phyloP scores from a whole-genome alignment of 1,139 yeast species.

The Blastobotrys niveus region DNA sequence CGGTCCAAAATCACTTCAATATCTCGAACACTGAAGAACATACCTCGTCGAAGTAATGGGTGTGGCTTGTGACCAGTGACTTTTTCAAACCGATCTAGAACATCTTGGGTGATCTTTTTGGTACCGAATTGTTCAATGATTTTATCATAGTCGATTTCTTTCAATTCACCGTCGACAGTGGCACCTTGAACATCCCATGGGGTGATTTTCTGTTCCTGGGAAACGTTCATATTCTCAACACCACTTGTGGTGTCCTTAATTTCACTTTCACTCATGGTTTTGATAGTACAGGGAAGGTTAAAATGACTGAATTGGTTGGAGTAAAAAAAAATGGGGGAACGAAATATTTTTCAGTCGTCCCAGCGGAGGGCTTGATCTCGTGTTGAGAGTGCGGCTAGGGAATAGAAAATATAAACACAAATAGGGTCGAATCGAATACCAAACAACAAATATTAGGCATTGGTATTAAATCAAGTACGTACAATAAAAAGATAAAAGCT shows the following conservation, averaged over 20 bases:
- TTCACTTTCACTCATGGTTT: not conserved
- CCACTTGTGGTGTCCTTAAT: slow-evolving; percentile 16
- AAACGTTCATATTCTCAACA: slow-evolving; percentile 10
- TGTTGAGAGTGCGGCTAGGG: too few species aligned
- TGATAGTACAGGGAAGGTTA: not conserved
- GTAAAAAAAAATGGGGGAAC: not conserved
- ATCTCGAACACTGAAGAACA: slow-evolving; percentile 91
- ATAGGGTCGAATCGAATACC: too few species aligned
- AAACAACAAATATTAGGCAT: too few species aligned
- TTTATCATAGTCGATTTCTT: slow-evolving; percentile 86
- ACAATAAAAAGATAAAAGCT: too few species aligned
- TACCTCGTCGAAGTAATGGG: slow-evolving; percentile 82
- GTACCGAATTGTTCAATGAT: slow-evolving; percentile 87
- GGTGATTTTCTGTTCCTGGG: slow-evolving; percentile 55
- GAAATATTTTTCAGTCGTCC: not conserved
- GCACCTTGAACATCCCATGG: slow-evolving; percentile 99
- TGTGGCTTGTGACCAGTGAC: slow-evolving; percentile 95
- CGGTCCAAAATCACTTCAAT: slow-evolving; percentile 71
- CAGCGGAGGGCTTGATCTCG: too few species aligned
- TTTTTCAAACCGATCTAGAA: slow-evolving; percentile 64
- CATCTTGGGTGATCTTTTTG: slow-evolving; percentile 59
- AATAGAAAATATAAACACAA: too few species aligned
- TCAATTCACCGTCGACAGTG: slow-evolving; percentile 84
- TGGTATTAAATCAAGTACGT: too few species aligned
- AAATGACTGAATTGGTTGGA: not conserved